Percentiles rank a stretch among this genome's conserved stretches.
phyloP scores from a whole-genome alignment of 495 filamentous ascomycete species.

The Achaetomiella virescens region DNA sequence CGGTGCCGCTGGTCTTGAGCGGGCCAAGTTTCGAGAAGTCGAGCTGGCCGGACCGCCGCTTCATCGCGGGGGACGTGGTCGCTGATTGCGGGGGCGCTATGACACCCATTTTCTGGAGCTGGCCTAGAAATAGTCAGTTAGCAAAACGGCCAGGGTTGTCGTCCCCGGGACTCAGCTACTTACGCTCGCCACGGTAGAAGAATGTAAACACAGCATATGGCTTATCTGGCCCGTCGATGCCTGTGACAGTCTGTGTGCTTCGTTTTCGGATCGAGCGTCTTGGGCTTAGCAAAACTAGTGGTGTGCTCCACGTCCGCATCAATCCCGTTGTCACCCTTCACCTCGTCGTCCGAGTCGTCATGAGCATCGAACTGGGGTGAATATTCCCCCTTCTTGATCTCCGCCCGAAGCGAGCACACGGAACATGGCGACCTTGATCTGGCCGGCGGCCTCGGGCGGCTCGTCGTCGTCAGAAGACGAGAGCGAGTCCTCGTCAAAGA shows the following conservation, averaged over 20 bases:
- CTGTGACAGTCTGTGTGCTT: slow-evolving; percentile 98
- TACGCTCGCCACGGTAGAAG: slow-evolving; percentile 93
- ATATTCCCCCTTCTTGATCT: slow-evolving; percentile 95
- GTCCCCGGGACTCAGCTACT: slow-evolving; percentile 32
- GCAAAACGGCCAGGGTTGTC: not conserved
- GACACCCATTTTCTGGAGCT: slow-evolving; percentile 93
- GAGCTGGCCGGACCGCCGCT: slow-evolving; percentile 68
- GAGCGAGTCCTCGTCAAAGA: slow-evolving; percentile 66
- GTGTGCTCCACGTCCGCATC: slow-evolving; percentile 85
- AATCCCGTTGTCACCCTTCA: slow-evolving; percentile 38
- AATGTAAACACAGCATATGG: slow-evolving; percentile 98
- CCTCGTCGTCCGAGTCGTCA: slow-evolving; percentile 68
- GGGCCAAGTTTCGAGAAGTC: slow-evolving; percentile 83
- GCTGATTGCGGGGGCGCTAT: slow-evolving; percentile 55
- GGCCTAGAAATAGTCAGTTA: slow-evolving; percentile 48
- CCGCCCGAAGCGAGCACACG: slow-evolving; percentile 90
- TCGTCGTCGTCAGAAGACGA: slow-evolving; percentile 85
- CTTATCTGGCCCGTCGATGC: slow-evolving; percentile 91
- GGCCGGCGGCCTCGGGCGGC: slow-evolving; percentile 85
- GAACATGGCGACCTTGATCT: slow-evolving; percentile 97
- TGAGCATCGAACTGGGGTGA: slow-evolving; percentile 97
- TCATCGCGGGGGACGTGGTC: slow-evolving; percentile 50
- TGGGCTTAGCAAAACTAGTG: slow-evolving; percentile 97
- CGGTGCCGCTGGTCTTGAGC: slow-evolving; percentile 71
- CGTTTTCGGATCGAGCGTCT: slow-evolving; percentile 90